Conservation (phyloP, 805 yeast species). For the Candida boleticola region DNA sequence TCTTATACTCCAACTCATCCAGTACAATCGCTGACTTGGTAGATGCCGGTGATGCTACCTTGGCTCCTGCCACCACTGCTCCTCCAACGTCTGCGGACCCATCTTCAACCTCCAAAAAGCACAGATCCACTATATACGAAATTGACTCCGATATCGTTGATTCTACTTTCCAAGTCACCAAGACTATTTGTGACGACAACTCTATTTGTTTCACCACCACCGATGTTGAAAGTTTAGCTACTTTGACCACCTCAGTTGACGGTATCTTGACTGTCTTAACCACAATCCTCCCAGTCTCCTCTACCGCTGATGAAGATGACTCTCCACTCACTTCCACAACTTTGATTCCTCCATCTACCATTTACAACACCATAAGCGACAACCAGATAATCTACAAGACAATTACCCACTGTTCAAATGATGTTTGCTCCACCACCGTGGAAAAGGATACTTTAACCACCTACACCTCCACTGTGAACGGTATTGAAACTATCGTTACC, state of each 20-base stretch:
- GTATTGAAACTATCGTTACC: conserved; percentile 34
- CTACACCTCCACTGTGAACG: conserved; percentile 32
- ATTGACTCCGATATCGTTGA: conserved; percentile 23
- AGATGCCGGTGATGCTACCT: neutral
- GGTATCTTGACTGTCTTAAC: conserved; percentile 40
- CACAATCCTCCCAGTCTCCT: conserved; percentile 25
- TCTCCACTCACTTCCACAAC: conserved; percentile 13
- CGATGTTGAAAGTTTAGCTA: conserved; percentile 26
- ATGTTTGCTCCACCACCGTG: conserved; percentile 9
- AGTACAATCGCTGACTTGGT: neutral
- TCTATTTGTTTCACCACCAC: conserved; percentile 35
- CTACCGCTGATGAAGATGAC: conserved; percentile 6
- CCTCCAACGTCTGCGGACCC: neutral
- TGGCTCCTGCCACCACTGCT: conserved; percentile 4
- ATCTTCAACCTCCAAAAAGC: conserved; percentile 1
- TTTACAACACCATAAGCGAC: neutral
- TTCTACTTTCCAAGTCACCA: conserved; percentile 15
- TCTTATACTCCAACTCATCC: conserved; percentile 17
- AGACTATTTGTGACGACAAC: conserved; percentile 31
- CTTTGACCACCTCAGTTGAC: conserved; percentile 36
- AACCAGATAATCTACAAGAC: conserved; percentile 1
- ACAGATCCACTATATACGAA: conserved; percentile 17
- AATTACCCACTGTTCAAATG: neutral
- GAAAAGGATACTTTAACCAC: conserved; percentile 20
- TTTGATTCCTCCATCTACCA: neutral